Evolutionary conservation across 1,139 yeast species (phyloP).

Genomic region (Pichia cactophila): DNA sequence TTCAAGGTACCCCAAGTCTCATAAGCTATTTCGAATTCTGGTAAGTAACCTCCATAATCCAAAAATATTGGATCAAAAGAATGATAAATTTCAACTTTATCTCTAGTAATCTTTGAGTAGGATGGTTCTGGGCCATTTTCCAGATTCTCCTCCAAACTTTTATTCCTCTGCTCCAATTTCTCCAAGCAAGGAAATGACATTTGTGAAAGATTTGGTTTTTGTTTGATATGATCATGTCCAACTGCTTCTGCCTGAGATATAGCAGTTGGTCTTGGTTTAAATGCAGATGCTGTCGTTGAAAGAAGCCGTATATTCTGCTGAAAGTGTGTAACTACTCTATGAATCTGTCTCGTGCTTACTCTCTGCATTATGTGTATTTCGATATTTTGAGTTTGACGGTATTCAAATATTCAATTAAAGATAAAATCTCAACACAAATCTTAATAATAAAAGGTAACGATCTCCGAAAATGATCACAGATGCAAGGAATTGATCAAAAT

Average conservation of each 20-base stretch:
- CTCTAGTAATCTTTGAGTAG: slow-evolving; percentile 62
- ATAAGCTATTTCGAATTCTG: slow-evolving; percentile 73
- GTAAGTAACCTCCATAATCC: slow-evolving; percentile 76
- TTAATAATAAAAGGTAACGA: too few relatives aligned
- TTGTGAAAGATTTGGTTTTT: slow-evolving; percentile 44
- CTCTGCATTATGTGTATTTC: not conserved
- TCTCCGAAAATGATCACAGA: not conserved
- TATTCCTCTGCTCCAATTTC: slow-evolving; percentile 55
- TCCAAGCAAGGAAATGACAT: slow-evolving; percentile 84
- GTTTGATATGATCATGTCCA: slow-evolving; percentile 28
- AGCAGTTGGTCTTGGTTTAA: slow-evolving; percentile 22
- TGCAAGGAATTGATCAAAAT: not conserved
- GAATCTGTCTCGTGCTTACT: not conserved
- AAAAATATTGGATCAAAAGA: slow-evolving; percentile 55
- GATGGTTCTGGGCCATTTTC: slow-evolving; percentile 76
- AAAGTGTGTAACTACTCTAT: not conserved
- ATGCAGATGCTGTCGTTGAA: slow-evolving; percentile 3
- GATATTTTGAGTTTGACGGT: not conserved
- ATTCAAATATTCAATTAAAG: too few relatives aligned
- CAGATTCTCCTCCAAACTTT: slow-evolving; percentile 36
- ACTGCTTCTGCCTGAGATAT: slow-evolving; percentile 17
- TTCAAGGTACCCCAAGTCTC: slow-evolving; percentile 86
- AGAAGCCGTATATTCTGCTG: not conserved
- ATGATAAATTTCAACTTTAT: slow-evolving; percentile 50
- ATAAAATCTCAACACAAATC: not conserved